Evolutionary conservation across 768 basidiomycete species (phyloP), one percentile per base, ranked within the genome.

Genomic region (Tricholoma furcatifolium): DNA sequence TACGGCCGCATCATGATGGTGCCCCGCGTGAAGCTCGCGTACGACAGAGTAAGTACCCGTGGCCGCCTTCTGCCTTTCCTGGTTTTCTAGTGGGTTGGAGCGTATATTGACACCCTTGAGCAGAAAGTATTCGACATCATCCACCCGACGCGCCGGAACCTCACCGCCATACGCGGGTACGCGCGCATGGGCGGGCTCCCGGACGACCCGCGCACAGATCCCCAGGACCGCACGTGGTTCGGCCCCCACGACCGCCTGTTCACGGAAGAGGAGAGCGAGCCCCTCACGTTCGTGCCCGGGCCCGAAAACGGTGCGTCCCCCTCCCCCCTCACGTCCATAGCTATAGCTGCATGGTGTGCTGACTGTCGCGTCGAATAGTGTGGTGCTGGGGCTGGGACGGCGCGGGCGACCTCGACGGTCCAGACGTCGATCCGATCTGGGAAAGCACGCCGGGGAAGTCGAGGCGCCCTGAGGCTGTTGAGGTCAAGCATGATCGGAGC

Each of bases 341-440:
- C 23, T 18, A 47, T 47, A 52, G 49, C 36, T 43, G 30, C 15
- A 10, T 23, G 51, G 36, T 5, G 39, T 23, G 31, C 47, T 40
- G 17, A 23, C 56, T 49, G 20, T 23, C 51, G 39, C 40, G 27
- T 43, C 21, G 17, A 20, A 36, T 63, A 97, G 96, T 98, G 11
- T 98, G 96, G 96, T 98, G 96, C 66, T 98, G 96, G 96, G 96
- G 96, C 17, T 99, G 96, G 96, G 96, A 99, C 63, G 96, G 96
- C 12, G 96, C 96, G 3, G 96, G 96, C 17, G 96, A 99, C 65
- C 80, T 99, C 20, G 96, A 98, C 58, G 96, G 95, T 39, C 96
- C 96, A 0, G 95, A 98, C 63, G 92, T 99, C 6, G 96, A 98
- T 61, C 96, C 96, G 6, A 89, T 99, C 49, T 99, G 96, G 96